Evolutionary conservation across 2,329 filamentous ascomycete species (phyloP).

Genomic region (Neoscytalidium dimidiatum): DNA sequence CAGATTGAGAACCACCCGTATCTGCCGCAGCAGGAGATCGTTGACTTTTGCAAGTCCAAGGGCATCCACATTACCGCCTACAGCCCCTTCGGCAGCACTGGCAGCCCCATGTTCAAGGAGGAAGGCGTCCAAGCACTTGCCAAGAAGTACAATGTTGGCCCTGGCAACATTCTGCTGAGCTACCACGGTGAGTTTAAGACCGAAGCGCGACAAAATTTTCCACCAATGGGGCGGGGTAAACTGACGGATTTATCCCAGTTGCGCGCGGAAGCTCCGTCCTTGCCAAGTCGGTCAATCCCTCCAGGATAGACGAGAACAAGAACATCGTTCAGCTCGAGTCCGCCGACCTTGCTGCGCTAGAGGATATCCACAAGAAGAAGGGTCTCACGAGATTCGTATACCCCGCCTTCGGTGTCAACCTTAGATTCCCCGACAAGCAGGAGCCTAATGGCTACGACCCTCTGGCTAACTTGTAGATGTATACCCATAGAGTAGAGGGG

Average conservation of each 20-base stretch:
- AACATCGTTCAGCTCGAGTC: conserved; percentile 65
- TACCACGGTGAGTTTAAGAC: conserved; percentile 63
- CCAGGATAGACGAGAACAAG: conserved; percentile 70
- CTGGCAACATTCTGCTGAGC: conserved; percentile 65
- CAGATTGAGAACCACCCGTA: conserved; percentile 75
- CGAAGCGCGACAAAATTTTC: neutral
- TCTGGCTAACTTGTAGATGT: conserved; percentile 11
- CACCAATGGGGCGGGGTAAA: conserved; percentile 12
- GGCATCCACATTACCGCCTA: conserved; percentile 74
- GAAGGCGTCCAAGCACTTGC: conserved; percentile 50
- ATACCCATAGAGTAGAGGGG: conserved; percentile 12
- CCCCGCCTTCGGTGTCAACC: conserved; percentile 51
- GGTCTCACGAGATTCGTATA: conserved; percentile 51
- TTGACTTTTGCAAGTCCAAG: conserved; percentile 67
- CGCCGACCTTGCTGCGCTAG: conserved; percentile 59
- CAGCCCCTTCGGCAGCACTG: conserved; percentile 53
- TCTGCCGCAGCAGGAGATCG: conserved; percentile 71
- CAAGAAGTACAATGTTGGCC: conserved; percentile 50
- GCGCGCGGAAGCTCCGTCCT: conserved; percentile 70
- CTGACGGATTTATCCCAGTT: conserved; percentile 48
- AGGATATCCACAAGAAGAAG: conserved; percentile 48
- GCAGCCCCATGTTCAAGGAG: conserved; percentile 50
- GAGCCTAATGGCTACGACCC: conserved; percentile 10
- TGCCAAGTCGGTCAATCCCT: conserved; percentile 70
- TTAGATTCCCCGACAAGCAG: conserved; percentile 52